Evolutionary conservation across 2,329 filamentous ascomycete genomes (phyloP).

Genomic region (Xylariaceae sp.): DNA sequence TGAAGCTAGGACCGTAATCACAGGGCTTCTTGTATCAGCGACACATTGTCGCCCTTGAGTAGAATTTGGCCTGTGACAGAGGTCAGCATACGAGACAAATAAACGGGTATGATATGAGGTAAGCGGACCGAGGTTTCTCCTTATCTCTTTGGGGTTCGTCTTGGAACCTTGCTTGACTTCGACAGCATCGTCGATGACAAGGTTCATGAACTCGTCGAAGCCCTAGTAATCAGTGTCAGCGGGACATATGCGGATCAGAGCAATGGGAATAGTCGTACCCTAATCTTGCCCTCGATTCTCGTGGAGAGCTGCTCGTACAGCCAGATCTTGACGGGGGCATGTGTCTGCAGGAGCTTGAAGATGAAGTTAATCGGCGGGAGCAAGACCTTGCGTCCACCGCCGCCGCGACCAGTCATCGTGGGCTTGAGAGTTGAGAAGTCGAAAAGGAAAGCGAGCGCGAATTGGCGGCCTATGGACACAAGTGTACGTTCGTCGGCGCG

Average conservation of each 20-base stretch:
- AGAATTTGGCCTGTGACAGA: conserved; percentile 56
- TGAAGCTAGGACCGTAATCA: conserved; percentile 24
- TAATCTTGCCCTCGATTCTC: conserved; percentile 93
- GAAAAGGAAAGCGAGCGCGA: too few relatives aligned
- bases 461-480: too few relatives aligned
- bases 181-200: conserved; percentile 92
- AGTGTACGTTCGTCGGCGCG: too few relatives aligned
- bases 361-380: conserved; percentile 75
- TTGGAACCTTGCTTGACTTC: conserved; percentile 87
- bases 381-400: conserved; percentile 59
- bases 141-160: conserved; percentile 69
- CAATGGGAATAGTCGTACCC: conserved; percentile 55
- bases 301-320: conserved; percentile 93
- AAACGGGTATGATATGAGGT: not conserved
- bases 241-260: not conserved
- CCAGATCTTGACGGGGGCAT: conserved; percentile 89
- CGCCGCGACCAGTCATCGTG: conserved; percentile 59
- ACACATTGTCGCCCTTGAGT: conserved; percentile 67
- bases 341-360: conserved; percentile 83
- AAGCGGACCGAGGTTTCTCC: conserved; percentile 71
- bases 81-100: conserved; percentile 7
- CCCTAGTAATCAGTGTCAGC: conserved; percentile 54
- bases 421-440: not conserved
- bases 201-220: conserved; percentile 99
- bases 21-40: conserved; percentile 51